phyloP scores from a whole-genome alignment of 2,329 filamentous ascomycete species.

The Aspergillus aculeatus region DNA sequence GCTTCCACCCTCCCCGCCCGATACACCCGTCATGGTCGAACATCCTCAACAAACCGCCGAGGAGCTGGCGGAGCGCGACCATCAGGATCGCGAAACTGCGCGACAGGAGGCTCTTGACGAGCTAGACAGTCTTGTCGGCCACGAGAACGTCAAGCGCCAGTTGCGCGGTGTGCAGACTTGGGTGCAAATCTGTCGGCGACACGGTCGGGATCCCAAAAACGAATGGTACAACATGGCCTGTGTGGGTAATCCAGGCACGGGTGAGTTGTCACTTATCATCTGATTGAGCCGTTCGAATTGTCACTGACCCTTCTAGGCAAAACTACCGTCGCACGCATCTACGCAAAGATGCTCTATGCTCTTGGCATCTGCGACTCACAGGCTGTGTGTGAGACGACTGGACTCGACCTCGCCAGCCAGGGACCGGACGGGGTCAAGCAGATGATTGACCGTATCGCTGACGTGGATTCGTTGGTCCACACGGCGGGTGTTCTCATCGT shows the following conservation, averaged over 20 bases:
- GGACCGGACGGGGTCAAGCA: slow-evolving; percentile 11
- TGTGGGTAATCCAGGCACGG: slow-evolving; percentile 21
- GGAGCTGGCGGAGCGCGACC: slow-evolving; percentile 10
- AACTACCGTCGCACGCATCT: slow-evolving; percentile 19
- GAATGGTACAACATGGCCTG: slow-evolving; percentile 23
- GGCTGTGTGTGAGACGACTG: slow-evolving; percentile 14
- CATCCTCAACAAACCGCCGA: slow-evolving; percentile 1
- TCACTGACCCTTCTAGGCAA: slow-evolving; percentile 10
- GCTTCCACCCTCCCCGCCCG: background rate
- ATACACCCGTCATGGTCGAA: background rate
- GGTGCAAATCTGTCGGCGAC: slow-evolving; percentile 22
- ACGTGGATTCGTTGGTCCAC: slow-evolving; percentile 6
- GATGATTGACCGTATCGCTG: slow-evolving; percentile 12
- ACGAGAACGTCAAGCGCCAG: slow-evolving; percentile 22
- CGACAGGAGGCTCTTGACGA: slow-evolving; percentile 15
- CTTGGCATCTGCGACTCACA: slow-evolving; percentile 17
- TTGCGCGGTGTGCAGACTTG: slow-evolving; percentile 20
- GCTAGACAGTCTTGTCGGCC: slow-evolving; percentile 16
- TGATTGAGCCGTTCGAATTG: background rate
- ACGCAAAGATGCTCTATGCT: slow-evolving; percentile 22
- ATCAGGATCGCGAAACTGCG: slow-evolving; percentile 10
- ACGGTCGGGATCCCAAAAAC: slow-evolving; percentile 20
- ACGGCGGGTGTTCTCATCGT: slow-evolving; percentile 18
- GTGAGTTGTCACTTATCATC: background rate
- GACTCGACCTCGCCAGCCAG: slow-evolving; percentile 14